Evolutionary conservation across 2,329 filamentous ascomycete genomes (phyloP).

Genomic region (Stenocarpella maydis): DNA sequence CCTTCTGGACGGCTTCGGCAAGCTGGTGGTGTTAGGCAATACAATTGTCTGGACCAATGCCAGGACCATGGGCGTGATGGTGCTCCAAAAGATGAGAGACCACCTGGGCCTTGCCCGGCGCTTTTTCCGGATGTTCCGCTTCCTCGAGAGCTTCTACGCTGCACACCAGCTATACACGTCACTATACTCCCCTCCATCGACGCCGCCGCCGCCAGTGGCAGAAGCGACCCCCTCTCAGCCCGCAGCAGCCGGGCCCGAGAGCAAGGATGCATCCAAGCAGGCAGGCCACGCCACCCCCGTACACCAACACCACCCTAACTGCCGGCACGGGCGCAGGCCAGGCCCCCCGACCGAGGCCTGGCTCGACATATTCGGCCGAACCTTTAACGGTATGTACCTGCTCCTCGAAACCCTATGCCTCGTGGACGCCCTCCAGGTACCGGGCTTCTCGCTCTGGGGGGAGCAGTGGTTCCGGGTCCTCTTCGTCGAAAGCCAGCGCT

Average conservation of each 20-base stretch:
- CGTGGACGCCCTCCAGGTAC: slow-evolving; percentile 57
- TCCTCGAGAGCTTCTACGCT: slow-evolving; percentile 65
- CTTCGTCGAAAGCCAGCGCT: slow-evolving; percentile 68
- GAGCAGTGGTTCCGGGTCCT: slow-evolving; percentile 55
- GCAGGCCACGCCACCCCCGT: slow-evolving; percentile 33
- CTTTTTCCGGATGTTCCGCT: slow-evolving; percentile 74
- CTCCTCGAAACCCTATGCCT: slow-evolving; percentile 72
- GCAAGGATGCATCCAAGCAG: background rate
- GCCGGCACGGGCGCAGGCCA: slow-evolving; percentile 32
- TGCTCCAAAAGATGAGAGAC: slow-evolving; percentile 24
- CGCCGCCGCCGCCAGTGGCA: background rate
- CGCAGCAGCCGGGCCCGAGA: background rate
- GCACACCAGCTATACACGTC: slow-evolving; percentile 54
- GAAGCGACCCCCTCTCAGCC: background rate
- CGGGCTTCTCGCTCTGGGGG: slow-evolving; percentile 61
- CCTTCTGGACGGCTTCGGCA: slow-evolving; percentile 12
- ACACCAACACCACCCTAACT: slow-evolving; percentile 22
- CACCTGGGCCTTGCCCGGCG: slow-evolving; percentile 54
- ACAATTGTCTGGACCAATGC: slow-evolving; percentile 23
- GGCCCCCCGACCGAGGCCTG: slow-evolving; percentile 47
- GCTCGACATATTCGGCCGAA: slow-evolving; percentile 65
- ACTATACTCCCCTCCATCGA: slow-evolving; percentile 35
- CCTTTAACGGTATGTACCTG: slow-evolving; percentile 72
- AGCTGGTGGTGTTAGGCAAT: slow-evolving; percentile 29
- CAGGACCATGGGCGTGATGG: background rate